phyloP scores from a whole-genome alignment of 2,329 filamentous ascomycete genomes.

The Ascochyta lentis region DNA sequence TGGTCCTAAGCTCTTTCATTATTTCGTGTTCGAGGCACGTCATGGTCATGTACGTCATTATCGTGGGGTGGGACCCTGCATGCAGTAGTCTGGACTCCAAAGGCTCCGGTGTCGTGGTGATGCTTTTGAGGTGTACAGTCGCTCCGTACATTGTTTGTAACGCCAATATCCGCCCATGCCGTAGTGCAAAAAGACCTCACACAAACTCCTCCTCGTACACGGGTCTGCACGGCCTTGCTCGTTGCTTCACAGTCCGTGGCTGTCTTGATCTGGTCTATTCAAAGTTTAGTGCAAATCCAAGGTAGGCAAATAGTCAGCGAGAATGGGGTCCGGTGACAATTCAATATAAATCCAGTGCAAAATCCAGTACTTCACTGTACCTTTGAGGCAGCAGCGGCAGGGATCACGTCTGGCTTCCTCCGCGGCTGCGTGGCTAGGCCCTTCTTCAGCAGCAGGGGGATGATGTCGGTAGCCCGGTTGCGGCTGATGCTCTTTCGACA shows the following conservation, averaged over 20 bases:
- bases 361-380: slow-evolving; percentile 29
- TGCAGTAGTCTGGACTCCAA: slow-evolving; percentile 3
- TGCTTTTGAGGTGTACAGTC: background rate
- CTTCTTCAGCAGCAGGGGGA: slow-evolving; percentile 52
- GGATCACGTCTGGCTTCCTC: slow-evolving; percentile 26
- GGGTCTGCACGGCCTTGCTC: background rate
- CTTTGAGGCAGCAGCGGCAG: slow-evolving; percentile 19
- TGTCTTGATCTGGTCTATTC: background rate
- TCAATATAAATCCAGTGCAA: slow-evolving; percentile 9
- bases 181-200: background rate
- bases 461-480: slow-evolving; percentile 50
- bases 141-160: background rate
- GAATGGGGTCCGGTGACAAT: background rate
- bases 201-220: background rate
- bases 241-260: background rate
- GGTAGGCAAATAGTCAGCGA: background rate
- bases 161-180: background rate
- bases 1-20: background rate
- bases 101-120: no score
- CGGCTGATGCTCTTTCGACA: slow-evolving; percentile 54
- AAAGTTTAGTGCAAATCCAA: background rate
- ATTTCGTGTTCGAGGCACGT: slow-evolving; percentile 11
- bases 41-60: slow-evolving; percentile 18
- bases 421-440: slow-evolving; percentile 44
- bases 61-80: slow-evolving; percentile 7